These are phyloP conservation scores for Nemania diffusa DNA, from an alignment of 2,329 filamentous ascomycete species.

Conservation along the genomic window DNA sequence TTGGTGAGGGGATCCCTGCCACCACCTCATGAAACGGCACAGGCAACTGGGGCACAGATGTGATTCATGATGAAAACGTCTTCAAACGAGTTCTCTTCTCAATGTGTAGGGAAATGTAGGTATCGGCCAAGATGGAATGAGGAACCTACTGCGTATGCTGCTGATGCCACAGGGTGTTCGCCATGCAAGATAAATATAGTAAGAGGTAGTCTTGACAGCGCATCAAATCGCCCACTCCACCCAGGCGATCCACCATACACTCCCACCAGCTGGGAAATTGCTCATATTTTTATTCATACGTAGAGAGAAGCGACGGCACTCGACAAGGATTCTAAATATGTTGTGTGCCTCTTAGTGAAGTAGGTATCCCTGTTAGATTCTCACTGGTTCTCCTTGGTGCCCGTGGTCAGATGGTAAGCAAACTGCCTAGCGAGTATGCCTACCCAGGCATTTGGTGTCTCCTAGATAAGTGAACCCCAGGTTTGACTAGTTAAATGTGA, in stretches of 20 bases:
- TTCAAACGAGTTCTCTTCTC: conserved; percentile 7
- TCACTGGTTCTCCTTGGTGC: background rate
- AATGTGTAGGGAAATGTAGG: background rate
- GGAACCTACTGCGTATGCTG: background rate
- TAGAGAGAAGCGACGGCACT: conserved; percentile 8
- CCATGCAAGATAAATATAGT: background rate
- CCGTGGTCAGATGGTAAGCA: conserved; percentile 22
- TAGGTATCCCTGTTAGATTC: conserved; percentile 11
- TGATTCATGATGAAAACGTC: background rate
- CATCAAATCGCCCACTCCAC: background rate
- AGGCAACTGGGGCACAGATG: conserved; percentile 19
- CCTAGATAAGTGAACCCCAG: conserved; percentile 27
- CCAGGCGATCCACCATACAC: background rate
- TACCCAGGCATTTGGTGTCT: conserved; percentile 26
- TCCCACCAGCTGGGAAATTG: background rate
- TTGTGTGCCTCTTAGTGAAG: background rate
- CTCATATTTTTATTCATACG: background rate
- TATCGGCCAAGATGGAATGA: background rate
- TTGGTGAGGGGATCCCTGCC: conserved; percentile 40
- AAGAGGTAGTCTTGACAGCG: background rate
- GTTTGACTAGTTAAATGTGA: conserved; percentile 16
- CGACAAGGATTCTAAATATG: conserved; percentile 14
- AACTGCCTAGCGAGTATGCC: conserved; percentile 19
- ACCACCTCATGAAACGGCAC: conserved; percentile 39
- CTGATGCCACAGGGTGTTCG: background rate